Conservation (phyloP, 2,329 filamentous ascomycete genomes). For the Exserohilum turcica region DNA sequence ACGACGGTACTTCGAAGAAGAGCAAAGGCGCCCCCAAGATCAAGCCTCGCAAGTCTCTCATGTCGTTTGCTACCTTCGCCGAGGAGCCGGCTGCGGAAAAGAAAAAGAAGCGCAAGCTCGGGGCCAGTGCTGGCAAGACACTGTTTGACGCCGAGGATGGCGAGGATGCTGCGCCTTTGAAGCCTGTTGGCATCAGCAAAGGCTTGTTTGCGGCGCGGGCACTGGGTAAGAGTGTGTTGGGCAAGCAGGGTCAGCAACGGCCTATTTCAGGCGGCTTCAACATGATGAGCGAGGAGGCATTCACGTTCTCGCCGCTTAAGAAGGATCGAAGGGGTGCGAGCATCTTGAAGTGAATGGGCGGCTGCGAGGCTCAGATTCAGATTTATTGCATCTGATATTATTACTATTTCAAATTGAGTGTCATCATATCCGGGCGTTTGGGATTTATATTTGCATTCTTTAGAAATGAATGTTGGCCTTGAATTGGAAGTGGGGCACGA, state of each 20-base stretch:
- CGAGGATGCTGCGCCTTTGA: conserved; percentile 39
- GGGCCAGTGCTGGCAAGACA: conserved; percentile 64
- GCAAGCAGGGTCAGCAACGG: conserved; percentile 29
- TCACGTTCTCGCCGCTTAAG: conserved; percentile 49
- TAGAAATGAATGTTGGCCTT: neutral
- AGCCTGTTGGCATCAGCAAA: conserved; percentile 41
- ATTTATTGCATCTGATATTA: neutral
- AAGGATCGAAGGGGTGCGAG: conserved; percentile 44
- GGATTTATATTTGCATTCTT: neutral
- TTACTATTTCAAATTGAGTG: neutral
- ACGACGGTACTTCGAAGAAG: conserved; percentile 41
- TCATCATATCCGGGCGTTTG: neutral
- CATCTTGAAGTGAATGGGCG: conserved; percentile 30
- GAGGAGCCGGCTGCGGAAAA: conserved; percentile 48
- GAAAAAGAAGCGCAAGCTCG: conserved; percentile 71
- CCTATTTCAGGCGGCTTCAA: conserved; percentile 44
- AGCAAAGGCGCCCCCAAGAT: conserved; percentile 39
- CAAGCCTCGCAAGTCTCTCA: conserved; percentile 55
- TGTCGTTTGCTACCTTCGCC: conserved; percentile 52
- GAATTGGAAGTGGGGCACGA: neutral
- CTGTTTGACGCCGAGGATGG: conserved; percentile 63
- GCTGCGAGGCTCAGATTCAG: neutral
- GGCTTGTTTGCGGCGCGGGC: conserved; percentile 47
- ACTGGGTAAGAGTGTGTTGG: conserved; percentile 42
- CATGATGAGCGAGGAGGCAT: conserved; percentile 47